Evolutionary conservation across 768 basidiomycete species (phyloP).

Genomic region (Podaxis sp.): DNA sequence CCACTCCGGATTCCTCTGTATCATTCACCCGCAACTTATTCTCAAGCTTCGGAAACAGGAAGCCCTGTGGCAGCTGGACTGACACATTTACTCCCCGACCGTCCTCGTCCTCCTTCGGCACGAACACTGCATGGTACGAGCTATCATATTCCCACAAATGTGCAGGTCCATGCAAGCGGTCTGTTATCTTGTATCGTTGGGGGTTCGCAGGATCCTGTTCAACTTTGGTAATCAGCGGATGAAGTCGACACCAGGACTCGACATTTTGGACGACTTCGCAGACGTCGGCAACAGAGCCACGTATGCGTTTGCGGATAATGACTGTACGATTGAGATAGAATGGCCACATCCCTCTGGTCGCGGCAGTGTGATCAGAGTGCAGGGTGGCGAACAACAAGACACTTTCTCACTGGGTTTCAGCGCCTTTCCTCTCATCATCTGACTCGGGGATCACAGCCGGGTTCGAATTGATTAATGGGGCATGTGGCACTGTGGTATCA

Average conservation of each 20-base stretch:
- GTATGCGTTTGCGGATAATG: conserved; percentile 23
- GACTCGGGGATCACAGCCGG: neutral
- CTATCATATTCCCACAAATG: conserved; percentile 11
- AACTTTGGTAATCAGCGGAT: conserved; percentile 12
- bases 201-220: conserved; percentile 13
- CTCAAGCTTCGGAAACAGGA: conserved; percentile 18
- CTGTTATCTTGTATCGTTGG: conserved; percentile 13
- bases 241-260: conserved; percentile 3
- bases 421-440: neutral
- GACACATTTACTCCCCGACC: conserved; percentile 22
- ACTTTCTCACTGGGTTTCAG: neutral
- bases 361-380: neutral
- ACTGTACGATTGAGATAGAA: conserved; percentile 30
- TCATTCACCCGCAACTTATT: conserved; percentile 19
- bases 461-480: neutral
- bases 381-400: neutral
- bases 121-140: neutral
- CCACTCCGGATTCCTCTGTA: conserved; percentile 16
- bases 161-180: conserved; percentile 1
- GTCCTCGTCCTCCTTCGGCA: conserved; percentile 16
- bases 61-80: conserved; percentile 7
- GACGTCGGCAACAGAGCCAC: conserved; percentile 10
- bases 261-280: conserved; percentile 4
- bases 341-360: conserved; percentile 27
- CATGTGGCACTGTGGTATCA: neutral